Evolutionary conservation across 148 eudicot species (phyloP).

Genomic region (Rhododendron griersonianum): DNA sequence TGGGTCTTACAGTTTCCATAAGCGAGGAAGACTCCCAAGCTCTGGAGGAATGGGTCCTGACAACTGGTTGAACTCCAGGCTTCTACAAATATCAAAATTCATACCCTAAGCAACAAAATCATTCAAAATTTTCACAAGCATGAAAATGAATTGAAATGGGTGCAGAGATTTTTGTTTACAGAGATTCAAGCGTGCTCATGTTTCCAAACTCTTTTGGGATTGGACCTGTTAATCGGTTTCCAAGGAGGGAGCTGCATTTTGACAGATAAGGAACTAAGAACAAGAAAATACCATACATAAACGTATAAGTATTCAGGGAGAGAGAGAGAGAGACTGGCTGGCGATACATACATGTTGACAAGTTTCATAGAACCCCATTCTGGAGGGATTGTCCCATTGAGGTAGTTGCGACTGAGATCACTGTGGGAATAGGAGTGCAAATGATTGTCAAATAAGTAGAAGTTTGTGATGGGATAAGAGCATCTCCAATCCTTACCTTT

Average conservation of each 20-base stretch:
- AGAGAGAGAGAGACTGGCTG: too few relatives aligned
- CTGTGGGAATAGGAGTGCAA: background rate
- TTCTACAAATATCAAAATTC: constrained; percentile 12
- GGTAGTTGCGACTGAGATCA: constrained; percentile 35
- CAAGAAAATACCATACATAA: background rate
- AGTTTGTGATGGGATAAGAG: background rate
- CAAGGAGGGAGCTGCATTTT: constrained; percentile 25
- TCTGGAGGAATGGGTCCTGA: constrained; percentile 31
- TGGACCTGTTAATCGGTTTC: constrained; percentile 31
- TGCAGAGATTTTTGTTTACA: constrained; percentile 15
- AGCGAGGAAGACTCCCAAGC: constrained; percentile 25
- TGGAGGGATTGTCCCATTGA: constrained; percentile 32
- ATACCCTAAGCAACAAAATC: background rate
- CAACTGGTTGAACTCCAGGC: constrained; percentile 28
- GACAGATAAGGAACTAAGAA: background rate
- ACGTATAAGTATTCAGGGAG: background rate
- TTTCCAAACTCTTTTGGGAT: constrained; percentile 33
- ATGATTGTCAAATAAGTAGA: background rate
- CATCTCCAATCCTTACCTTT: too few relatives aligned
- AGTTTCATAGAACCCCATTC: constrained; percentile 29
- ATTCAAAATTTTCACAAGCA: background rate
- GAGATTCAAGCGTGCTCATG: constrained; percentile 23
- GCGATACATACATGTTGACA: constrained; percentile 16
- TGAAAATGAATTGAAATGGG: background rate
- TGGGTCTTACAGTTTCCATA: constrained; percentile 25